Evolutionary conservation across 345 rosid genomes (phyloP), one percentile per base, ranked within the genome.

Genomic region (Kandelia obovata): DNA sequence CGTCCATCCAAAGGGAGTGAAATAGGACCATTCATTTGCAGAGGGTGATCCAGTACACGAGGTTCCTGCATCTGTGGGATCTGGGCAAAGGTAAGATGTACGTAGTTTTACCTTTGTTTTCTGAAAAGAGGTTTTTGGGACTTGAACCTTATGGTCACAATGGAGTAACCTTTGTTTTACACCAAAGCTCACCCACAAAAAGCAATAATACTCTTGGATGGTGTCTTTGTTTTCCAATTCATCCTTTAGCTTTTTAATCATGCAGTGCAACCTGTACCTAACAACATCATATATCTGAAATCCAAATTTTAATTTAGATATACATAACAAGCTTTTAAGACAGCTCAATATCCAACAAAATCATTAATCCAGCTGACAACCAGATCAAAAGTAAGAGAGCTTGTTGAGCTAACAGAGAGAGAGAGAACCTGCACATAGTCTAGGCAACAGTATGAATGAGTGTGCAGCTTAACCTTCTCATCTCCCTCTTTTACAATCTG

Each of bases 381-480:
- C 9, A n/a, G 30, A 71, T 61, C 31, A 66, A 30, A 75, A 69
- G 23, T 46, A 31, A 43, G 25, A 47, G 25, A 67, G 65, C 13
- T 68, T 39, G 10, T 30, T 68, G 47, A 52, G 58, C 25, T 34
- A 57, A 58, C 13, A 53, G 2, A 56, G 19, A 69, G 34, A 62
- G 65, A 61, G 65, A 69, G 66, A 59, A 89, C 98, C 87, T 89
- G 96, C 55, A 86, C 79, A 85, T 95, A 95, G 79, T 95, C 92
- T 35, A 92, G 83, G 81, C 97, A 90, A 76, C 96, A 92, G 71
- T 95, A 95, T 7, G 96, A 88, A 70, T 90, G 96, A 6, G 96
- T 88, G 67, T 92, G 96, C 70, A 86, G 66, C 84, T 95, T 95
- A 75, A 85, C 75, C 82, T 91, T 94, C 70, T 91, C 97, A 16